Conservation (phyloP, 805 yeast genomes). For the Metschnikowia santaceciliae region DNA sequence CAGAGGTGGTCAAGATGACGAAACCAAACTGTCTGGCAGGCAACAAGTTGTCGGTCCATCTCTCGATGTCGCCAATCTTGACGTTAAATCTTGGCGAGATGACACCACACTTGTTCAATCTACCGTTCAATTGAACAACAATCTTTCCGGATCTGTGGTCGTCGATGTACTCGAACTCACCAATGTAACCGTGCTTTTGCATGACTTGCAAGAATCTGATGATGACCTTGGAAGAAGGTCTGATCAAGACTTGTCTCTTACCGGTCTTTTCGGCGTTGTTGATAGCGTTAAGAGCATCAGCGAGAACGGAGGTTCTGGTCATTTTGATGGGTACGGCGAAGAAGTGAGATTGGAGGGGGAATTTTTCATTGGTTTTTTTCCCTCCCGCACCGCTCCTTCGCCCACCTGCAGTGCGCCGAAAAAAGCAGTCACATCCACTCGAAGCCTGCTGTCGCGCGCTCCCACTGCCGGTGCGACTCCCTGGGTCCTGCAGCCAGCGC, state of each 20-base stretch:
- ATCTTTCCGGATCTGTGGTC: conserved; percentile 38
- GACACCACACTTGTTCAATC: conserved; percentile 86
- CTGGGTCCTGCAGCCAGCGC: conserved; percentile 6
- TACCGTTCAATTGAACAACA: conserved; percentile 33
- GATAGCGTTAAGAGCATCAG: conserved; percentile 97
- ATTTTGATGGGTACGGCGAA: conserved; percentile 33
- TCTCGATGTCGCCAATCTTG: conserved; percentile 91
- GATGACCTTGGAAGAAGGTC: conserved; percentile 98
- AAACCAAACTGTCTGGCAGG: conserved; percentile 99
- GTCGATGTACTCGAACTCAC: conserved; percentile 35
- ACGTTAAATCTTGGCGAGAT: conserved; percentile 98
- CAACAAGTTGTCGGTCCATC: conserved; percentile 96
- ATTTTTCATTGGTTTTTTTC: conserved; percentile 7
- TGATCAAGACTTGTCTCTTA: conserved; percentile 96
- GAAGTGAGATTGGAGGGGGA: neutral
- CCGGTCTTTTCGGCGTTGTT: conserved; percentile 99
- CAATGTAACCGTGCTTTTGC: conserved; percentile 72
- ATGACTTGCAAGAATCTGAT: conserved; percentile 94
- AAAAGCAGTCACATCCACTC: conserved; percentile 17
- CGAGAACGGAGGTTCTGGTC: conserved; percentile 98
- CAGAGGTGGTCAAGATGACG: conserved; percentile 97
- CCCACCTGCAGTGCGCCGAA: neutral
- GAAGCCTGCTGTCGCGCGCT: neutral
- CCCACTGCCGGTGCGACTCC: neutral
- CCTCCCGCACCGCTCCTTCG: neutral